Evolutionary conservation across 2,329 filamentous ascomycete species (phyloP).

Genomic region (Rhynchosporium agropyri): DNA sequence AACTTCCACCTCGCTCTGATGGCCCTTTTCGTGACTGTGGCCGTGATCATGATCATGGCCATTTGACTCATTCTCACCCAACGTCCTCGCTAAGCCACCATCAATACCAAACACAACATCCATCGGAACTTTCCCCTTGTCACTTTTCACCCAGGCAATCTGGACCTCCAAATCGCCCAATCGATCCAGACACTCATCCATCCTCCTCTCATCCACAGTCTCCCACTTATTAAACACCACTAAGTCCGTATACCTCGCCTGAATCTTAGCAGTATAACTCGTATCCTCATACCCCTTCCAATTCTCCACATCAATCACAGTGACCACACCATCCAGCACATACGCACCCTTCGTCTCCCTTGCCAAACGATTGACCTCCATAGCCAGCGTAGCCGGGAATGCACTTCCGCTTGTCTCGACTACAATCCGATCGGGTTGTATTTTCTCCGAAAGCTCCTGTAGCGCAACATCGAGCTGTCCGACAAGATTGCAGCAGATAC

Average conservation of each 20-base stretch:
- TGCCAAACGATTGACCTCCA: conserved; percentile 69
- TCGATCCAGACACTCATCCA: conserved; percentile 67
- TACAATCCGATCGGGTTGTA: conserved; percentile 79
- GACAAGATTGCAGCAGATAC: conserved; percentile 98
- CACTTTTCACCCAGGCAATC: conserved; percentile 81
- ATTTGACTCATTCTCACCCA: conserved; percentile 52
- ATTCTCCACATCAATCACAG: conserved; percentile 75
- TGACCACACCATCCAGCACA: conserved; percentile 69
- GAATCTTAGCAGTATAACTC: conserved; percentile 70
- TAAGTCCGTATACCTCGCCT: conserved; percentile 72
- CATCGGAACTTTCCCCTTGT: conserved; percentile 75
- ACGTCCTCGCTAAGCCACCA: conserved; percentile 67
- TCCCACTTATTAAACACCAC: conserved; percentile 79
- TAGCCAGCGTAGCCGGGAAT: conserved; percentile 67
- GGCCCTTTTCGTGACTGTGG: conserved; percentile 52
- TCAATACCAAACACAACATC: conserved; percentile 87
- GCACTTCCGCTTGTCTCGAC: conserved; percentile 80
- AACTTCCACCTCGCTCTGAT: conserved; percentile 88
- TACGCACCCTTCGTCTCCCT: conserved; percentile 58
- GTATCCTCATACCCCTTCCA: conserved; percentile 76
- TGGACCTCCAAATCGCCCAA: conserved; percentile 66
- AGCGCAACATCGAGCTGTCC: conserved; percentile 85
- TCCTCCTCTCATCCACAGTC: conserved; percentile 57
- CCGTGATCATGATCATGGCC: conserved; percentile 44
- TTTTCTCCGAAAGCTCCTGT: conserved; percentile 63